A percentile compares a stretch with the other conserved stretches of the same genome.
Evolutionary conservation across 2,329 filamentous ascomycete species (phyloP).

Genomic region (Aspergillus pseudonomiae): DNA sequence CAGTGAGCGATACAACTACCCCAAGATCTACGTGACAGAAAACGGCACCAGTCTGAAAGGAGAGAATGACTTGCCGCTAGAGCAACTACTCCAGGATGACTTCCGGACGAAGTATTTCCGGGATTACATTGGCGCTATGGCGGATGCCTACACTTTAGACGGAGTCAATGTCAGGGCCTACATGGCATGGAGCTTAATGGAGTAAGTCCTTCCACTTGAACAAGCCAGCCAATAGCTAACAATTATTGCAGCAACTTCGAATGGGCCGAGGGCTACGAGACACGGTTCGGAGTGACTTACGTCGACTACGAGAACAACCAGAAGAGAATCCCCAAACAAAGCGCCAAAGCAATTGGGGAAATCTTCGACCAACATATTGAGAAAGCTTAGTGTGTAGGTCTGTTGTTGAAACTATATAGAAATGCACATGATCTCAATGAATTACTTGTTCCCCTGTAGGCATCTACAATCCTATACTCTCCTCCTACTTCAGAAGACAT

Average conservation of each 20-base stretch:
- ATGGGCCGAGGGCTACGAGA: constrained; percentile 90
- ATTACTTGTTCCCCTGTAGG: background rate
- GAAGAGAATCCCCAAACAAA: constrained; percentile 82
- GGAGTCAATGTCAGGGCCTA: constrained; percentile 80
- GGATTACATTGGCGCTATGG: constrained; percentile 76
- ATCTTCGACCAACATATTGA: constrained; percentile 73
- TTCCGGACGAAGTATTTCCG: constrained; percentile 81
- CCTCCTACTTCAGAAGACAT: background rate
- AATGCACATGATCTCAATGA: background rate
- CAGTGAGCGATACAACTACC: constrained; percentile 72
- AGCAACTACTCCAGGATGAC: constrained; percentile 76
- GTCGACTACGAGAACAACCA: constrained; percentile 81
- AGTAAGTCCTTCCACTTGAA: constrained; percentile 48
- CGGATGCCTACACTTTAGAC: constrained; percentile 69
- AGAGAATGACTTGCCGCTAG: constrained; percentile 73
- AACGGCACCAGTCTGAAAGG: constrained; percentile 84
- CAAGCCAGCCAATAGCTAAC: constrained; percentile 10
- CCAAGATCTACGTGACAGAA: constrained; percentile 85
- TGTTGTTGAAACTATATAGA: background rate
- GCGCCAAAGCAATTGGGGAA: constrained; percentile 69
- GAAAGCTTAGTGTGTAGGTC: constrained; percentile 50
- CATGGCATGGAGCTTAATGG: constrained; percentile 85
- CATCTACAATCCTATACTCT: background rate
- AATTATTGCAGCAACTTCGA: constrained; percentile 69
- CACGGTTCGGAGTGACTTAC: constrained; percentile 79